Percentiles rank a stretch among this genome's conserved stretches.
phyloP scores from a whole-genome alignment of 164 flowering plant species.

The Sextonia rubra region DNA sequence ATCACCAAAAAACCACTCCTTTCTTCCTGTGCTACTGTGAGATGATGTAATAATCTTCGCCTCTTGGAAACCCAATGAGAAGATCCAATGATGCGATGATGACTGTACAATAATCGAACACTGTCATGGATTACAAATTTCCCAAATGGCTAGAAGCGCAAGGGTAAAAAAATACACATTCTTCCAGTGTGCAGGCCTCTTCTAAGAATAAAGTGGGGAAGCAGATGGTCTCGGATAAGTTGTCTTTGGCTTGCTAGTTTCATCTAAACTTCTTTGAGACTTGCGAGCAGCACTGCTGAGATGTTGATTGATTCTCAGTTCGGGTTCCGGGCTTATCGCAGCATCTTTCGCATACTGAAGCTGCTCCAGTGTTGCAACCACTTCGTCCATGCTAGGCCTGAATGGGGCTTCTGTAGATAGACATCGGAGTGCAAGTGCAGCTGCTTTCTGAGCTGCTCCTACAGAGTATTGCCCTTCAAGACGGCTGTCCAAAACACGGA shows the following conservation, averaged over 20 bases:
- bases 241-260: constrained; percentile 15
- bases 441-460: constrained; percentile 37
- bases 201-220: constrained; percentile 24
- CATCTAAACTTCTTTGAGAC: constrained; percentile 18
- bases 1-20: too few species aligned
- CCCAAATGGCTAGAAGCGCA: too few species aligned
- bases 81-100: too few species aligned
- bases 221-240: constrained; percentile 43
- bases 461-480: constrained; percentile 59
- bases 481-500: constrained; percentile 58
- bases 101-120: too few species aligned
- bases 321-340: constrained; percentile 12
- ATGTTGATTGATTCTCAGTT: constrained; percentile 3
- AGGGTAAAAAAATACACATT: too few species aligned
- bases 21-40: too few species aligned
- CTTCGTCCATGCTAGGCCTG: constrained; percentile 68
- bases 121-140: too few species aligned
- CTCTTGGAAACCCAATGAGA: too few species aligned
- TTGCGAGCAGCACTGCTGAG: constrained; percentile 13
- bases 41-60: too few species aligned
- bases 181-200: not conserved
- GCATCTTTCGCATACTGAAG: constrained; percentile 41
- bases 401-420: constrained; percentile 51
- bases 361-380: constrained; percentile 52
- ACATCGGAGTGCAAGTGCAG: constrained; percentile 56